Percentiles rank a stretch among this genome's conserved stretches.
Evolutionary conservation across 176 grass and related monocot genomes (phyloP).

Genomic region (Saccharum officinarum): DNA sequence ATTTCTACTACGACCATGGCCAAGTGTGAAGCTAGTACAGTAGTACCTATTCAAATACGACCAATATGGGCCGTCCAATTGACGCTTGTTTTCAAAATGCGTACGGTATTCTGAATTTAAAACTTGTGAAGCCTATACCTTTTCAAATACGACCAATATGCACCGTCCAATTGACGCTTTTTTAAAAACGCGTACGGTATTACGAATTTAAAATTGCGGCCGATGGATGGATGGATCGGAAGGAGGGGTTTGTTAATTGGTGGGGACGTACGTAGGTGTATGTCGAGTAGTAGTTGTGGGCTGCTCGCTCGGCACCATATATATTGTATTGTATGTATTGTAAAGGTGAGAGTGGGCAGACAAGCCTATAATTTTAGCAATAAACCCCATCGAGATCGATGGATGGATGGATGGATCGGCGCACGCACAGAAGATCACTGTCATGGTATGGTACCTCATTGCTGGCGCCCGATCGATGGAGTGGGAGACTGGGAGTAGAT

Average conservation of each 20-base stretch:
- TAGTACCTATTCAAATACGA: background rate
- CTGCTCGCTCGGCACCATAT: background rate
- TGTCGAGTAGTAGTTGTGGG: conserved; percentile 26
- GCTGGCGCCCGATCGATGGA: background rate
- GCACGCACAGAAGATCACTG: background rate
- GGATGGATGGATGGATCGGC: no score
- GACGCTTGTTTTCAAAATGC: background rate
- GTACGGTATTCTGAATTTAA: background rate
- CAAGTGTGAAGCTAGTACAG: no score
- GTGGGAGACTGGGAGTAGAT: background rate
- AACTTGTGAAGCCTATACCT: background rate
- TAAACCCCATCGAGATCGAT: conserved; percentile 24
- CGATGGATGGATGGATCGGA: background rate
- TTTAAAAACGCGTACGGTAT: background rate
- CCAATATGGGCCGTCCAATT: background rate
- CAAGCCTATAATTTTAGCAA: conserved; percentile 40
- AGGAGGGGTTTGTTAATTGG: background rate
- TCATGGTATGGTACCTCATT: no score
- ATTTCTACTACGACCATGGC: no score
- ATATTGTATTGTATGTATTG: no score
- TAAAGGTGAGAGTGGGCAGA: conserved; percentile 32
- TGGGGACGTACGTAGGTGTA: conserved; percentile 13
- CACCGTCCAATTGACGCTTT: background rate
- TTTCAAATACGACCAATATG: background rate
- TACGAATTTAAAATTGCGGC: background rate